Conservation (phyloP, 257 asterid species). For the Eucommia ulmoides region DNA sequence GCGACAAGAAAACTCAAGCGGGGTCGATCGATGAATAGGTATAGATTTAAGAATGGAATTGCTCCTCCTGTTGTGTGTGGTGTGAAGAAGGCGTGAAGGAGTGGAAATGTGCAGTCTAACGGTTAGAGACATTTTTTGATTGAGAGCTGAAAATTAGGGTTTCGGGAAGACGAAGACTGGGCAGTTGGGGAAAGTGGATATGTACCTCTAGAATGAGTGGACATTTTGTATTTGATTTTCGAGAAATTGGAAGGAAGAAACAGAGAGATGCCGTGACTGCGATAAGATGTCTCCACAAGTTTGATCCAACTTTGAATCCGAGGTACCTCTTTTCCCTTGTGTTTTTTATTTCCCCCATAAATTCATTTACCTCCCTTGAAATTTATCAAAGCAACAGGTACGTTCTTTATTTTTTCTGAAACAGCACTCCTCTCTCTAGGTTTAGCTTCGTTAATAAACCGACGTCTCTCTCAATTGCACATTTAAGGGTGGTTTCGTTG, state of each 20-base stretch:
- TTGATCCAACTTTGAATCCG: neutral
- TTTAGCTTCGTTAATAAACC: too few relatives aligned
- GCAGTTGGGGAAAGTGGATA: neutral
- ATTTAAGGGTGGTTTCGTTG: too few relatives aligned
- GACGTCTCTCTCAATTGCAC: too few relatives aligned
- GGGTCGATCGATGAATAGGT: constrained; percentile 34
- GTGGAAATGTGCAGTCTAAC: constrained; percentile 31
- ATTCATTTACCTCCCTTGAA: too few relatives aligned
- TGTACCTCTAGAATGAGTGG: neutral
- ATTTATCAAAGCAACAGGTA: neutral
- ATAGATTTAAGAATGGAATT: constrained; percentile 28
- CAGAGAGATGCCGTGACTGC: neutral
- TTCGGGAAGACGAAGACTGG: neutral
- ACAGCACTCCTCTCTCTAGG: too few relatives aligned
- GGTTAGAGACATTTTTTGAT: constrained; percentile 42
- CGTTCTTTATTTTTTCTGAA: too few relatives aligned
- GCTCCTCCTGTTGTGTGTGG: constrained; percentile 18
- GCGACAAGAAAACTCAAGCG: constrained; percentile 18
- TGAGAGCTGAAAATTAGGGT: neutral
- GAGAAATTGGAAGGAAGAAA: neutral
- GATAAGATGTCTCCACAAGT: neutral
- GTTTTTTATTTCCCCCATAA: too few relatives aligned
- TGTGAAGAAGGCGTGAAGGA: constrained; percentile 2
- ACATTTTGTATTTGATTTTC: neutral
- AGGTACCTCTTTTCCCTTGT: too few relatives aligned